A percentile compares a stretch with the other conserved stretches of the same genome.
Conservation (phyloP, 2,329 filamentous ascomycete genomes). For the Phialemonium atrogriseum region DNA sequence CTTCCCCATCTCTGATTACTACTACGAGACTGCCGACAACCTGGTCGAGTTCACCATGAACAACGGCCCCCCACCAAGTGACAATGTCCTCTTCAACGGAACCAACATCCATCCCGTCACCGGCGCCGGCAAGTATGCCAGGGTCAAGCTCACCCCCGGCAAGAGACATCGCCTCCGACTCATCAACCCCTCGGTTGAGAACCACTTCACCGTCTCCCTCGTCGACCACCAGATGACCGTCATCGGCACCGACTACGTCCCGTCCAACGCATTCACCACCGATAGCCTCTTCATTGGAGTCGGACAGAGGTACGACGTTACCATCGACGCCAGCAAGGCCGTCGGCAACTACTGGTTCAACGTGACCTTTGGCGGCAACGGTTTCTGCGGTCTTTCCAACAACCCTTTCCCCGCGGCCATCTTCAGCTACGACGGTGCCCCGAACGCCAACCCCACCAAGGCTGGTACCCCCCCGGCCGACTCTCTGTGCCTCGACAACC, state of each 20-base stretch:
- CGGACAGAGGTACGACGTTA: constrained; percentile 34
- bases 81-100: constrained; percentile 39
- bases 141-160: constrained; percentile 28
- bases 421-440: constrained; percentile 16
- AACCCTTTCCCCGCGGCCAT: constrained; percentile 20
- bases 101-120: constrained; percentile 22
- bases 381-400: constrained; percentile 15
- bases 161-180: constrained; percentile 41
- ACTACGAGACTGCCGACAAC: constrained; percentile 25
- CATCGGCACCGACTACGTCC: constrained; percentile 43
- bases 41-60: constrained; percentile 14
- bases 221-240: constrained; percentile 41
- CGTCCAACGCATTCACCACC: constrained; percentile 39
- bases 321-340: constrained; percentile 30
- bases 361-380: constrained; percentile 20
- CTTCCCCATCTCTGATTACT: constrained; percentile 43
- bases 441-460: constrained; percentile 14
- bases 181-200: constrained; percentile 42
- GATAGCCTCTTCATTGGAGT: constrained; percentile 41
- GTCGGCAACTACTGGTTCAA: constrained; percentile 34
- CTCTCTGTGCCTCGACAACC: constrained; percentile 13
- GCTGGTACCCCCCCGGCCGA: constrained; percentile 11
- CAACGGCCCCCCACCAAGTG: constrained; percentile 21
- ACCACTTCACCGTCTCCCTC: constrained; percentile 42
- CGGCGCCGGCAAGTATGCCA: constrained; percentile 21